phyloP scores from a whole-genome alignment of 202 grass and related monocot genomes.

The Carex arenaria region DNA sequence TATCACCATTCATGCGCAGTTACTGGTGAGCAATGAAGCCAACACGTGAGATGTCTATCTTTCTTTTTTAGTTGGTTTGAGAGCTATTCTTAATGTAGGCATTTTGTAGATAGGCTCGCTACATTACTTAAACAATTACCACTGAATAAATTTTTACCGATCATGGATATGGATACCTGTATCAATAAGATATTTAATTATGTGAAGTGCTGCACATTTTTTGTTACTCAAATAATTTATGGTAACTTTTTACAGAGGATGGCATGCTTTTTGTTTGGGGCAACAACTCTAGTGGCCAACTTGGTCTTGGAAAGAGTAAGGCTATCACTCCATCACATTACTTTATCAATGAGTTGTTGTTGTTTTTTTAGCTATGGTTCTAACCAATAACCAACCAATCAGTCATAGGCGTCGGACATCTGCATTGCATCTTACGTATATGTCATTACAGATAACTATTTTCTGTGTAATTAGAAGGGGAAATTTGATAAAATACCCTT shows the following conservation, averaged over 20 bases:
- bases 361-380: not conserved
- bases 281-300: conserved; percentile 87
- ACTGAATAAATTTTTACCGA: not conserved
- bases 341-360: not conserved
- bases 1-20: conserved; percentile 82
- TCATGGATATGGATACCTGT: not conserved
- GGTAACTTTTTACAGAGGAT: conserved; percentile 35
- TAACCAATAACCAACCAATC: not conserved
- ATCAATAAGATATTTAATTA: not conserved
- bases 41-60: conserved; percentile 21
- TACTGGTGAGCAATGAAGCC: conserved; percentile 61
- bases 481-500: too few species aligned
- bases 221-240: not conserved
- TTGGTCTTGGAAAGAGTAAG: conserved; percentile 96
- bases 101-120: not conserved
- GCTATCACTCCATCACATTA: conserved; percentile 2
- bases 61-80: not conserved
- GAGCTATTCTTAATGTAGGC: not conserved
- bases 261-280: conserved; percentile 86
- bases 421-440: not conserved
- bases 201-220: not conserved
- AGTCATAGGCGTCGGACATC: not conserved
- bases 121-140: not conserved
- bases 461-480: not conserved
- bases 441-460: conserved; percentile 7